Conservation (phyloP, 2,329 filamentous ascomycete species). For the Scopulariopsis brevicaulis region DNA sequence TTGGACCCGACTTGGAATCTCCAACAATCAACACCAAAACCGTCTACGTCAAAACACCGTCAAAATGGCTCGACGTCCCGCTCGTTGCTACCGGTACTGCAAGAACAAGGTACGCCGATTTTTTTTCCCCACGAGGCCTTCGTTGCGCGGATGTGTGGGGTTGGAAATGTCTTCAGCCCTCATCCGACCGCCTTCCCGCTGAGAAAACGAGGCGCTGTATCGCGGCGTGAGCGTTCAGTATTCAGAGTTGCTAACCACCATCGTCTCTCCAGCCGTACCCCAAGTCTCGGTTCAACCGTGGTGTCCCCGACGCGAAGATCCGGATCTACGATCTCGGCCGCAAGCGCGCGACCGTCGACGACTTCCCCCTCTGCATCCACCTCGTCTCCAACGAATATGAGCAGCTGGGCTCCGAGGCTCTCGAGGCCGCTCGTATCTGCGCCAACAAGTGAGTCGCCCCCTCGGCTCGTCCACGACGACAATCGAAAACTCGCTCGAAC, state of each 20-base stretch:
- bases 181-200: background rate
- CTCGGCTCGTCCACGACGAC: background rate
- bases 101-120: slow-evolving; percentile 89
- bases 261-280: slow-evolving; percentile 64
- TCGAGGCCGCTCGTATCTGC: slow-evolving; percentile 99
- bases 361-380: slow-evolving; percentile 99
- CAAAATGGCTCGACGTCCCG: slow-evolving; percentile 99
- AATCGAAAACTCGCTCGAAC: background rate
- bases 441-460: slow-evolving; percentile 68
- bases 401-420: slow-evolving; percentile 98
- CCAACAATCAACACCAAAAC: slow-evolving; percentile 18
- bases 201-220: background rate
- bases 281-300: slow-evolving; percentile 99
- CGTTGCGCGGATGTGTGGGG: background rate
- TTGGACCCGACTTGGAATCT: slow-evolving; percentile 9
- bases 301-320: slow-evolving; percentile 79
- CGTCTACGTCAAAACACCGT: slow-evolving; percentile 36
- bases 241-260: slow-evolving; percentile 9
- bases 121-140: background rate
- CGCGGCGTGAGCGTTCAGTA: background rate
- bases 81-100: slow-evolving; percentile 99
- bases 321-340: slow-evolving; percentile 98
- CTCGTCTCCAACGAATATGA: slow-evolving; percentile 99
- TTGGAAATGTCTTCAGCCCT: background rate
- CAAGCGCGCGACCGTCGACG: slow-evolving; percentile 97